Conservation (phyloP, 257 asterid species). For the Solanum arcanum region DNA sequence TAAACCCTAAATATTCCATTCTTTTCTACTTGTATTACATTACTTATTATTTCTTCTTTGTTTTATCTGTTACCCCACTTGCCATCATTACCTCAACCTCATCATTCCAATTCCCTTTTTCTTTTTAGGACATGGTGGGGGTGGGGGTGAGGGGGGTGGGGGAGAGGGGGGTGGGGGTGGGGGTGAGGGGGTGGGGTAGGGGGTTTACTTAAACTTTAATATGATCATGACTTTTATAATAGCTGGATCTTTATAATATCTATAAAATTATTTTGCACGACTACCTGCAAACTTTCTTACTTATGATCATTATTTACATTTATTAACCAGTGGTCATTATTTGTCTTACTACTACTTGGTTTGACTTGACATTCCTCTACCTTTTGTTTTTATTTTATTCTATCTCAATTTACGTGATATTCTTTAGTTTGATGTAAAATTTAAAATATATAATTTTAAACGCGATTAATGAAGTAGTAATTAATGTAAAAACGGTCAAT, state of each 20-base stretch:
- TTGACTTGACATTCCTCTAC: constrained; percentile 4
- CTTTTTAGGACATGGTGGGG: not conserved
- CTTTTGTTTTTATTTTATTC: not conserved
- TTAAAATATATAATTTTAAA: too few species aligned
- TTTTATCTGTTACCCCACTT: constrained; percentile 1
- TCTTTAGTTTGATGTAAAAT: not conserved
- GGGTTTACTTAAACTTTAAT: not conserved
- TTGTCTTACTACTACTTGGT: constrained; percentile 16
- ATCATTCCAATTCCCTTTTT: not conserved
- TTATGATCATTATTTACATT: constrained; percentile 12
- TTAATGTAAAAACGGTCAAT: too few species aligned
- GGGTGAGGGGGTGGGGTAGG: too few species aligned
- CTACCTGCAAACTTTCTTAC: constrained; percentile 9
- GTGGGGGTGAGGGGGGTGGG: not conserved
- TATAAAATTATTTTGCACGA: not conserved
- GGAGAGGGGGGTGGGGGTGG: too few species aligned
- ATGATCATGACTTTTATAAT: not conserved
- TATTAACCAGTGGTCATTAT: constrained; percentile 4
- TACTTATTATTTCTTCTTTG: not conserved
- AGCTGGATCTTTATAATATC: not conserved
- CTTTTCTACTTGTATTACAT: not conserved
- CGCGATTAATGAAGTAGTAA: too few species aligned
- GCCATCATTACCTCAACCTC: constrained; percentile 18
- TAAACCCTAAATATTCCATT: constrained; percentile 13
- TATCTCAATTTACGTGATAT: not conserved